Base-by-base conservation (phyloP, 306 rosid species). In the Canavalia ensiformis region DNA sequence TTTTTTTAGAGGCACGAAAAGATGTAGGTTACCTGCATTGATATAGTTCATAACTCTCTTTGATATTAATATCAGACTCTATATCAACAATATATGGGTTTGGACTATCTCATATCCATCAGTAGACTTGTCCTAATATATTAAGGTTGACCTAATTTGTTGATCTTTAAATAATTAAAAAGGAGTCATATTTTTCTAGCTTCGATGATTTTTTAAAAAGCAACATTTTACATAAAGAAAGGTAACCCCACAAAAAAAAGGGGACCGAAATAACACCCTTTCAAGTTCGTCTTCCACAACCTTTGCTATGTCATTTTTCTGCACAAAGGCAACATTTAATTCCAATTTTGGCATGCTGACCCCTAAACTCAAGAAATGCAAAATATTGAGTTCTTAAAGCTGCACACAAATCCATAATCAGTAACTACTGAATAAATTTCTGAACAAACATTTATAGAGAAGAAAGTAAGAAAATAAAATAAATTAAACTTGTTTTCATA, bases 231-330 rank as follows among this genome's bases (percentile, higher is more conserved):
- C 8, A 18, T 18, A 18, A 18, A 18, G 25, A 18, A 18, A 18
- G 25, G 47, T 6, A 50, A 35, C 6, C 3, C 64, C 39, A 57
- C 1, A 42, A 13, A 66, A 60, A 47, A 31, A 67, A 54, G 28
- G 31, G 56, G 77, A 42, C 2, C 30, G 10, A 66, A 7, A 18
- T 5, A 44, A 51, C 50, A 82, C 91, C 86, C 88, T 88, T 58
- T 18, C 25, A 18, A 18, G 25, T 82, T 86, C 89, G 12, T 80
- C 77, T 82, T 88, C 86, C 8, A 88, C 89, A 84, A 85, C 81
- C 60, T 29, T 86, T 29, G 90, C 90, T 31, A 90, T 84, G 5
- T 84, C 91, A 42, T 81, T 84, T 47, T 88, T 88, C 25, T 18
- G 25, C 25, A 82, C 90, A 70, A 84, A 88, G 51, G 64, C 86